Percentiles rank a stretch among this genome's conserved stretches.
Evolutionary conservation across 331 rosid species (phyloP).

Genomic region (Pyracantha coccinea): DNA sequence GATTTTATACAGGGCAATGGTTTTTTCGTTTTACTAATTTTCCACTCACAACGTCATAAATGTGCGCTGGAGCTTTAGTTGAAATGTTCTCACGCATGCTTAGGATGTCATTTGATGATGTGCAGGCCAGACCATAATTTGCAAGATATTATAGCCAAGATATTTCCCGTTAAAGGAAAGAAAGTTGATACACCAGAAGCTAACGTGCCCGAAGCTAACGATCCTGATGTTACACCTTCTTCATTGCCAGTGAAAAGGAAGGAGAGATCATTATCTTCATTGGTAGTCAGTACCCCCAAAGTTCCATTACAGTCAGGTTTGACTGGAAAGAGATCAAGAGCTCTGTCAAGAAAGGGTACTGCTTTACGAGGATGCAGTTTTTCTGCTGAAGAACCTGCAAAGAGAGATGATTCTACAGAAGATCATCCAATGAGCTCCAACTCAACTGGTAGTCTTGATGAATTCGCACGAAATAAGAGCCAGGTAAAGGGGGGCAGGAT

Average conservation of each 20-base stretch:
- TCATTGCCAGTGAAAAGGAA: constrained; percentile 80
- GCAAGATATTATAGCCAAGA: constrained; percentile 87
- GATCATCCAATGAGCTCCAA: constrained; percentile 50
- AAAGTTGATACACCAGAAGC: constrained; percentile 22
- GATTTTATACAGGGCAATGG: not conserved
- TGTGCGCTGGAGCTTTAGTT: not conserved
- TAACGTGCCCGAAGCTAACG: not conserved
- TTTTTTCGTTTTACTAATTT: not conserved
- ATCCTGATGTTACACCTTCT: constrained; percentile 38
- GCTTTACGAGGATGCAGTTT: constrained; percentile 71
- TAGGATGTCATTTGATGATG: constrained; percentile 13
- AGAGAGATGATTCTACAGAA: constrained; percentile 50
- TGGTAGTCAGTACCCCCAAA: constrained; percentile 89
- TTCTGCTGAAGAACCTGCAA: constrained; percentile 40
- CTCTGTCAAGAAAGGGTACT: constrained; percentile 58
- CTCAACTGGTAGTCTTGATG: constrained; percentile 36
- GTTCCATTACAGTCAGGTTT: constrained; percentile 62
- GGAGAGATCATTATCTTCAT: constrained; percentile 92
- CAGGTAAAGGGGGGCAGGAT: constrained; percentile 28
- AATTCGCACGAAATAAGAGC: constrained; percentile 26
- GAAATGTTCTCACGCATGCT: not conserved
- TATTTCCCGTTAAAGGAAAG: constrained; percentile 64
- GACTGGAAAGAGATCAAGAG: constrained; percentile 91
- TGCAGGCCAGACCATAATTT: constrained; percentile 98
- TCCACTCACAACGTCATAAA: not conserved